Conservation (phyloP, 495 filamentous ascomycete genomes). For the Beverwykella pulmonaria region DNA sequence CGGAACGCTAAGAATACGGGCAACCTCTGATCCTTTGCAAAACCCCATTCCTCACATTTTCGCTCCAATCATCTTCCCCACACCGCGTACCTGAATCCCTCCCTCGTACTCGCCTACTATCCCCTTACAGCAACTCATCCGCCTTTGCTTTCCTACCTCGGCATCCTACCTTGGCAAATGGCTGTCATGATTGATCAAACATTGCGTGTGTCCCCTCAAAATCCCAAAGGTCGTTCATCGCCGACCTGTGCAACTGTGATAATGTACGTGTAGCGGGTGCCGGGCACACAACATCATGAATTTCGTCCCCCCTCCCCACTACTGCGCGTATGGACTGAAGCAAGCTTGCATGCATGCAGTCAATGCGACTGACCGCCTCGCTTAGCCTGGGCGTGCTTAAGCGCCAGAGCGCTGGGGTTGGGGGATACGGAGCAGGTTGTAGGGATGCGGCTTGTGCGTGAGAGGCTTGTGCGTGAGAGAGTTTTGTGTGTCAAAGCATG, state of each 20-base stretch:
- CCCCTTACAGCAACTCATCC: not conserved
- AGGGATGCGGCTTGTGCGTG: not conserved
- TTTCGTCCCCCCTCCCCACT: no score
- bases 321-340: no score
- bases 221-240: conserved; percentile 16
- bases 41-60: not conserved
- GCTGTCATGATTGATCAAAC: no score
- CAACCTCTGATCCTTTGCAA: not conserved
- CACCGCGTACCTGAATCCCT: not conserved
- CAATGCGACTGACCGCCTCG: conserved; percentile 4
- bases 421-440: conserved; percentile 21
- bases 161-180: conserved; percentile 1
- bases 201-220: no score
- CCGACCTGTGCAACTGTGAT: conserved; percentile 13
- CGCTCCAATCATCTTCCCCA: not conserved
- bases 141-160: not conserved
- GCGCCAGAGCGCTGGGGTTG: not conserved
- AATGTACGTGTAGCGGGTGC: not conserved
- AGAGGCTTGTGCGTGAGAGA: not conserved
- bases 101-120: not conserved
- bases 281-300: not conserved
- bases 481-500: not conserved
- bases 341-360: not conserved
- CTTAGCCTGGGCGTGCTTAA: conserved; percentile 10
- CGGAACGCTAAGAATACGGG: not conserved